A percentile compares a stretch with the other conserved stretches of the same genome.
These are phyloP conservation scores for Wickerhamiella nectarea DNA, from an alignment of 805 yeast species.

Conservation along the genomic window DNA sequence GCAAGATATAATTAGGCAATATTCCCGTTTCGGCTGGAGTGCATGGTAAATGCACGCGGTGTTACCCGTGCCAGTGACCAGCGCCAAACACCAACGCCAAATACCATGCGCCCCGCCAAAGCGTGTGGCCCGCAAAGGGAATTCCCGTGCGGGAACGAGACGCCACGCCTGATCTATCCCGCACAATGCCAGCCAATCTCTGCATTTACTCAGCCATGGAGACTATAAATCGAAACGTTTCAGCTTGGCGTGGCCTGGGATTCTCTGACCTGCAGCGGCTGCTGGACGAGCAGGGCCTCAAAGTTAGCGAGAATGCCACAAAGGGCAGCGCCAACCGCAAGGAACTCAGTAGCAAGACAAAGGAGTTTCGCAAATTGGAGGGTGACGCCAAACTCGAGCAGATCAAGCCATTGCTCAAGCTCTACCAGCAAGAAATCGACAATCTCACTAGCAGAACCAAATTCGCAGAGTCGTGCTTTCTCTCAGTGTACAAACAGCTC, in stretches of 20 bases:
- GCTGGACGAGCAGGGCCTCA: slow-evolving; percentile 61
- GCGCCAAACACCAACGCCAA: too few species aligned
- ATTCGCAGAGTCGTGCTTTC: slow-evolving; percentile 55
- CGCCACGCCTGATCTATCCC: too few species aligned
- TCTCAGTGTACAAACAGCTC: slow-evolving; percentile 57
- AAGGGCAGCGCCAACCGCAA: slow-evolving; percentile 57
- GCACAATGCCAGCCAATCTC: too few species aligned
- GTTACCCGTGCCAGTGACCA: too few species aligned
- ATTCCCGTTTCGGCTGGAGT: too few species aligned
- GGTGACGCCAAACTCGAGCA: slow-evolving; percentile 54
- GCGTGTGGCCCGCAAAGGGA: too few species aligned
- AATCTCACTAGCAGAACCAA: slow-evolving; percentile 64
- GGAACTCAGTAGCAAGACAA: slow-evolving; percentile 70
- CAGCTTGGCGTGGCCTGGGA: slow-evolving; percentile 63
- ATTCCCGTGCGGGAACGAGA: too few species aligned
- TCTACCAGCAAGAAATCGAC: slow-evolving; percentile 84
- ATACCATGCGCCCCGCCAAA: too few species aligned
- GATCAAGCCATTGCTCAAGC: slow-evolving; percentile 50
- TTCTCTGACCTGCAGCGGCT: slow-evolving; percentile 55
- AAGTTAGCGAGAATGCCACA: slow-evolving; percentile 57
- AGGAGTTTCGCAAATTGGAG: slow-evolving; percentile 59
- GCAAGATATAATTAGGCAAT: too few species aligned
- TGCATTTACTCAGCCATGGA: slow-evolving; percentile 3
- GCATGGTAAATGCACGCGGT: too few species aligned
- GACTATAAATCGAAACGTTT: slow-evolving; percentile 41